Evolutionary conservation across 2,329 filamentous ascomycete genomes (phyloP), one percentile per base, ranked within the genome.

Genomic region (Exophiala mesophila): DNA sequence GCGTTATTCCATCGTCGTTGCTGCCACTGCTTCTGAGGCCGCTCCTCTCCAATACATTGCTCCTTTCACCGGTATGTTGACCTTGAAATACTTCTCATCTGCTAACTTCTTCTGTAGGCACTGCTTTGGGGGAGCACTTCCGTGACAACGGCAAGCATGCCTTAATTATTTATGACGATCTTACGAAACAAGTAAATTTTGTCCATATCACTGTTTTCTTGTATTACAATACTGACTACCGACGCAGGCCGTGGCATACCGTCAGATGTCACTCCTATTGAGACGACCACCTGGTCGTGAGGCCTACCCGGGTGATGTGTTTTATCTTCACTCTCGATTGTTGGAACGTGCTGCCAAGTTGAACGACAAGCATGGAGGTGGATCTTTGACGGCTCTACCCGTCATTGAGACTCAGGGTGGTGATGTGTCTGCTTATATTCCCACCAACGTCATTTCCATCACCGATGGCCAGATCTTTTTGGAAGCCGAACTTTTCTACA

Each of bases 371-470:
- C 87, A 85, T 67, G 88, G 89, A 66, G 88, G 87, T 73, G 92
- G 92, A 68, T 97, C 90, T 60, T 80, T 97, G 72, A 98, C 92
- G 72, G 90, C 92, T 57, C 85, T 98, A 53, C 92, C 92, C 66
- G 70, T 97, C 73, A 97, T 98, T 69, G 92, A 98, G 81, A 98
- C 92, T 69, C 92, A 97, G 80, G 92, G 92, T 81, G 92, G 92
- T 87, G 92, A 98, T 74, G 92, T 98, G 66, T 97, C 92, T 61
- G 92, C 92, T 61, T 98, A 97, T 75, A 97, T 98, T 81, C 92
- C 92, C 63, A 98, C 92, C 76, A 98, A 97, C 80, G 92, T 97
- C 76, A 98, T 98, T 82, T 97, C 90, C 70, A 98, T 98, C 68
- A 98, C 92, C 62, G 92, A 97, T 65, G 92, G 92, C 55, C 92